Conservation (phyloP, 768 basidiomycete species). For the Panus rudis region DNA sequence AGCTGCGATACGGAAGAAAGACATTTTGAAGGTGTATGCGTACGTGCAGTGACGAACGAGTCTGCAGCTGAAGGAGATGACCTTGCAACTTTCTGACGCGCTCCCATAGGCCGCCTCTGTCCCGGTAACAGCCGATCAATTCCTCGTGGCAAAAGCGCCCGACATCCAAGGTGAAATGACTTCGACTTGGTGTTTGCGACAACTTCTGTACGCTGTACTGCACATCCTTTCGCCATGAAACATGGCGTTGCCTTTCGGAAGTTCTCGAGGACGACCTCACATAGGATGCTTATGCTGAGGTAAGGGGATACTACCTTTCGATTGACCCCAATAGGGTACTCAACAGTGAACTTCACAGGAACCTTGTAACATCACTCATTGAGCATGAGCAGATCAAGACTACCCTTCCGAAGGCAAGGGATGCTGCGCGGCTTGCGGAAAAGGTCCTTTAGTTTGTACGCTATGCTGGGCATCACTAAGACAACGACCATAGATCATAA, state of each 20-base stretch:
- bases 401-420: slow-evolving; percentile 91
- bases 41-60: background rate
- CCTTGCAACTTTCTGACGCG: too few species aligned
- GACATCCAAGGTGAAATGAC: too few species aligned
- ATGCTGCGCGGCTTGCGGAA: slow-evolving; percentile 85
- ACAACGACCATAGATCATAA: slow-evolving; percentile 61
- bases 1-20: slow-evolving; percentile 45
- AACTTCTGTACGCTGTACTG: too few species aligned
- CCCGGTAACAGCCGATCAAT: too few species aligned
- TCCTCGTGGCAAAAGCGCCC: too few species aligned
- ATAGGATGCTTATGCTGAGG: slow-evolving; percentile 91
- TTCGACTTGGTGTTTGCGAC: too few species aligned
- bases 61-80: too few species aligned
- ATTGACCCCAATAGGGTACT: too few species aligned
- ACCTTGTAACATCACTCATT: slow-evolving; percentile 88
- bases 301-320: slow-evolving; percentile 26
- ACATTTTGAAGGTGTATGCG: slow-evolving; percentile 33
- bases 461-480: background rate
- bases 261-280: slow-evolving; percentile 85
- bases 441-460: slow-evolving; percentile 45
- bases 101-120: too few species aligned
- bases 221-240: slow-evolving; percentile 63
- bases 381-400: slow-evolving; percentile 96
- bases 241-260: slow-evolving; percentile 92
- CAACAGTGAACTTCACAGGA: slow-evolving; percentile 38